A percentile compares a stretch with the other conserved stretches of the same genome.
Evolutionary conservation across 306 rosid genomes (phyloP).

Genomic region (Canavalia gladiata): DNA sequence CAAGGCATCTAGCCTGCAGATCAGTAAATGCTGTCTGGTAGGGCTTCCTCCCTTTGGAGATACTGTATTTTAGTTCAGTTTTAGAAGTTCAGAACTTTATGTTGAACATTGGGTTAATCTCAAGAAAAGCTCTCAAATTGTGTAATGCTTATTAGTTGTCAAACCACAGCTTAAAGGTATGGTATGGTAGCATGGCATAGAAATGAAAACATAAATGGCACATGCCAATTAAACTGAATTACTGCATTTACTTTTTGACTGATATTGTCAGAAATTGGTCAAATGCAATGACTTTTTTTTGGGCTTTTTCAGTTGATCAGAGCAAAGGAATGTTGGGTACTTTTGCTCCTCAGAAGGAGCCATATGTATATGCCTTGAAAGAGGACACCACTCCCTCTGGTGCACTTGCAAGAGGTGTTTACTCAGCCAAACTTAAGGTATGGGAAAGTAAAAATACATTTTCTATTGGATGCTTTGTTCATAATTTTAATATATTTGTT

Average conservation of each 20-base stretch:
- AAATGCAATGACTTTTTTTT: neutral
- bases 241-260: constrained; percentile 6
- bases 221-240: constrained; percentile 24
- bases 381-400: constrained; percentile 96
- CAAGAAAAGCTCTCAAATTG: neutral
- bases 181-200: neutral
- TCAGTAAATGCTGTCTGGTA: neutral
- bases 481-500: neutral
- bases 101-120: neutral
- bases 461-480: constrained; percentile 15
- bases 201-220: constrained; percentile 14
- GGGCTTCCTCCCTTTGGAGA: neutral
- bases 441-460: neutral
- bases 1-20: neutral
- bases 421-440: constrained; percentile 89
- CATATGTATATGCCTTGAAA: constrained; percentile 73
- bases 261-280: neutral
- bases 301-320: constrained; percentile 75
- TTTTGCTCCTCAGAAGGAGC: constrained; percentile 86
- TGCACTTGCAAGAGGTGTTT: constrained; percentile 85
- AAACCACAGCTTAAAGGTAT: neutral
- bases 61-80: neutral
- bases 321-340: constrained; percentile 95
- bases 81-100: neutral
- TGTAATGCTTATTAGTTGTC: constrained; percentile 19